Conservation (phyloP, 495 filamentous ascomycete genomes). For the Eremomyces bilateralis region DNA sequence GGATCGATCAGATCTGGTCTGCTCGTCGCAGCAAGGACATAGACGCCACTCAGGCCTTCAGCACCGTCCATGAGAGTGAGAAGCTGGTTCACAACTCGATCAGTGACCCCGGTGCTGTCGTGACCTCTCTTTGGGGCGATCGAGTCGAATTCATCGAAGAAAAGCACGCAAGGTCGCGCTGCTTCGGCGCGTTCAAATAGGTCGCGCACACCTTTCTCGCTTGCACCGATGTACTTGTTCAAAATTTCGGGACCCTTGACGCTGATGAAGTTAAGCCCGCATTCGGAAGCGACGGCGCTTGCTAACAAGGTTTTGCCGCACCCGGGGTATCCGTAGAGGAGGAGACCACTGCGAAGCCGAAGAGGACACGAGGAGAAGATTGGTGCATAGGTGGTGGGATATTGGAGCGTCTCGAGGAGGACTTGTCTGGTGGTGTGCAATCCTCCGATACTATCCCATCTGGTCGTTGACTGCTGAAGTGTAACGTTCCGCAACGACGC, state of each 20-base stretch:
- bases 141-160: constrained; percentile 96
- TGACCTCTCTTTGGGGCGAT: constrained; percentile 95
- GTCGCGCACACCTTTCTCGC: constrained; percentile 84
- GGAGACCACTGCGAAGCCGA: constrained; percentile 70
- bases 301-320: constrained; percentile 92
- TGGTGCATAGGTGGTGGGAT: constrained; percentile 92
- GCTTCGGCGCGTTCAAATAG: constrained; percentile 82
- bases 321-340: constrained; percentile 87
- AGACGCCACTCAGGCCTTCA: constrained; percentile 81
- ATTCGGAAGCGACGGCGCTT: constrained; percentile 84
- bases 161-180: constrained; percentile 75
- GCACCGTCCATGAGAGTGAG: constrained; percentile 98
- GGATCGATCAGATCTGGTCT: constrained; percentile 89
- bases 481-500: constrained; percentile 87
- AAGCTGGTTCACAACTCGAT: constrained; percentile 95
- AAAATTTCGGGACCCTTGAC: constrained; percentile 96
- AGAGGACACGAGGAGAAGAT: constrained; percentile 93
- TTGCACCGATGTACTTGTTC: constrained; percentile 96
- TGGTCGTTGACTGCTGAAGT: constrained; percentile 69
- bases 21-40: constrained; percentile 82
- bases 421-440: constrained; percentile 64
- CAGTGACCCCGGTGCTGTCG: constrained; percentile 88
- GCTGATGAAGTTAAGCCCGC: constrained; percentile 90
- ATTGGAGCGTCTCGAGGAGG: constrained; percentile 83
- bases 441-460: constrained; percentile 79